Base-by-base conservation (phyloP, 2,329 filamentous ascomycete genomes). In the Phyllosticta ampelicida region DNA sequence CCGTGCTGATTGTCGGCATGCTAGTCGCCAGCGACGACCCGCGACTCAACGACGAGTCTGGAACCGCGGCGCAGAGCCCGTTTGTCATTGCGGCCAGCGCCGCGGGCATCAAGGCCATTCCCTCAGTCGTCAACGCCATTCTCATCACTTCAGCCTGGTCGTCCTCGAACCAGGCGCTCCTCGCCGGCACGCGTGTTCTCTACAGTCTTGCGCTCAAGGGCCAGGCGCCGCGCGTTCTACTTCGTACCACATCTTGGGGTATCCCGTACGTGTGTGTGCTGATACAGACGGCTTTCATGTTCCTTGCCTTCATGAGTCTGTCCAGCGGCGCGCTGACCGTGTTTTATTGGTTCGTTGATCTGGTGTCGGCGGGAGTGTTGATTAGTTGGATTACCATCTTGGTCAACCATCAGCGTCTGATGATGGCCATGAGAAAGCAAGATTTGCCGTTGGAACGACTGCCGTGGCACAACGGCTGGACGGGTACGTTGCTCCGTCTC, bases 231-330 rank as follows among this genome's bases (percentile, higher is more conserved):
- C 73, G 70, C 51, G 67, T 86, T 65, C 75, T 87, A 20, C 75
- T 77, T 61, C 78, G 81, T 67, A 82, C 78, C 66, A 86, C 79
- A 9, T 77, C 74, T 62, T 77, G 78, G 10, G 85, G 85, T 65
- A 82, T 94, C 0, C 89, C 89, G 0, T 79, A 90, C 62, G 89
- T 87, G 71, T 89, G 85, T 66, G 87, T 92, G 48, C 62, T 71
- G 1, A 70, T 85, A 28, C 86, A 88, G 0, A 78, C 89, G 52
- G 68, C 81, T 4, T 83, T 94, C 64, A 81, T 86, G 1, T 76
- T 90, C 6, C 74, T 95, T 9, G 82, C 85, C 2, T 94, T 90
- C 71, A 74, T 91, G 54, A 85, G 90, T 69, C 78, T 94, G 18
- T 86, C 82, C 6, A 79, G 81, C 62, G 77, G 78, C 60, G 83